Base-by-base conservation (phyloP, 805 yeast genomes). In the Zygosaccharomyces lentus region DNA sequence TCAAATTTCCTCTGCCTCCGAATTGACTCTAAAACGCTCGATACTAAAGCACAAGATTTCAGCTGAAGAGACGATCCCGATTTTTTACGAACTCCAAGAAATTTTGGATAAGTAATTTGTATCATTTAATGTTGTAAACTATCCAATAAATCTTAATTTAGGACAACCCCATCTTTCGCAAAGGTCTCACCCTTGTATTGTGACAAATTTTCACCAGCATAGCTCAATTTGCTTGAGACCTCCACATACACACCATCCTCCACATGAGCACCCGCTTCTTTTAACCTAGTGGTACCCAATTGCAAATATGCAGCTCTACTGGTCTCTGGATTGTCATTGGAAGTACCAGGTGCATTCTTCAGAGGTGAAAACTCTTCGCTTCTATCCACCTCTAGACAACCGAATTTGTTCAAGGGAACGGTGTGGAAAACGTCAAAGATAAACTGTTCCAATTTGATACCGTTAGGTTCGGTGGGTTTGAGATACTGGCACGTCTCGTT, bases 401-500 rank as follows among this genome's bases (percentile, higher is more conserved):
- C 99, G 65, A 93, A 93, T 58, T 78, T 78, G 12, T 65, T 62
- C 51, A 90, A 62, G 9, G 78, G 75, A 29, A 93, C 83, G 25
- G 81, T 76, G 41, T 90, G 90, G 69, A 93, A 93, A 19, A 93
- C 95, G 62, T 93, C 99, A 70, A 93, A 93, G 47, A 93, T 95
- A 59, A 93, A 93, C 65, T 91, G 98, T 66, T 93, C 99, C 61
- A 93, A 74, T 65, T 93, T 93, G 61, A 91, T 82, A 35, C 98
- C 99, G 65, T 93, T 93, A 38, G 91, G 87, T 47, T 72, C 76
- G 1, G 72, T 55, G n/a, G 98, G 96, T 56, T 77, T 79, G 24
- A 71, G 58, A 32, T 69, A 62, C 41, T 70, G 63, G 25, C 79
- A 80, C 0, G 78, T 68, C 1, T 56, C 61, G 17, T 67, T 53